These are phyloP conservation scores for Daldinia caldariorum DNA, from an alignment of 495 filamentous ascomycete genomes.

Conservation along the genomic window DNA sequence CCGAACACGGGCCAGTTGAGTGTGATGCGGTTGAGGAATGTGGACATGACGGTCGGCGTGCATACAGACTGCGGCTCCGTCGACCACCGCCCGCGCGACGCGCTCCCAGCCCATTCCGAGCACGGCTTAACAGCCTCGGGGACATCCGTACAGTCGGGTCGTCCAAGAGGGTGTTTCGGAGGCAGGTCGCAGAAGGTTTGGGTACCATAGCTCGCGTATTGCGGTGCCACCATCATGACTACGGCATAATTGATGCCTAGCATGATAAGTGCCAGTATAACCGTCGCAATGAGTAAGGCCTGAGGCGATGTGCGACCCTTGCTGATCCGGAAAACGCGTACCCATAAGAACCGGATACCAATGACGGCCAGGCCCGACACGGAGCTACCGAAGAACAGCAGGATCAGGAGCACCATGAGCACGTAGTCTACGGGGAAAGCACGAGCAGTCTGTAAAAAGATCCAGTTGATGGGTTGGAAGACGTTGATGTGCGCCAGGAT, in stretches of 20 bases:
- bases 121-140: conserved; percentile 79
- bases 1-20: conserved; percentile 97
- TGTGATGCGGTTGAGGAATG: conserved; percentile 92
- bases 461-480: conserved; percentile 94
- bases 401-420: conserved; percentile 80
- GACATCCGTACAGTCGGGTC: conserved; percentile 83
- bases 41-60: conserved; percentile 88
- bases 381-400: conserved; percentile 86
- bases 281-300: conserved; percentile 88
- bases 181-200: conserved; percentile 89
- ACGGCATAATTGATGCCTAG: conserved; percentile 91
- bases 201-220: conserved; percentile 93
- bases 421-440: conserved; percentile 93
- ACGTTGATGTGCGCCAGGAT: conserved; percentile 90
- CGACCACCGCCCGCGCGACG: conserved; percentile 14
- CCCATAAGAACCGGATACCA: conserved; percentile 95
- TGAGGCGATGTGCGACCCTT: conserved; percentile 90
- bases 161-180: conserved; percentile 62
- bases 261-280: conserved; percentile 87
- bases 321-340: conserved; percentile 88
- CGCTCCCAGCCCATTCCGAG: conserved; percentile 72
- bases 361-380: conserved; percentile 85
- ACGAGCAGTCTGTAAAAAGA: conserved; percentile 82
- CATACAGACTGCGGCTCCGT: conserved; percentile 76
- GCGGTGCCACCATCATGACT: conserved; percentile 89